Evolutionary conservation across 2,329 filamentous ascomycete genomes (phyloP).

Genomic region (Ascomycota sp.): DNA sequence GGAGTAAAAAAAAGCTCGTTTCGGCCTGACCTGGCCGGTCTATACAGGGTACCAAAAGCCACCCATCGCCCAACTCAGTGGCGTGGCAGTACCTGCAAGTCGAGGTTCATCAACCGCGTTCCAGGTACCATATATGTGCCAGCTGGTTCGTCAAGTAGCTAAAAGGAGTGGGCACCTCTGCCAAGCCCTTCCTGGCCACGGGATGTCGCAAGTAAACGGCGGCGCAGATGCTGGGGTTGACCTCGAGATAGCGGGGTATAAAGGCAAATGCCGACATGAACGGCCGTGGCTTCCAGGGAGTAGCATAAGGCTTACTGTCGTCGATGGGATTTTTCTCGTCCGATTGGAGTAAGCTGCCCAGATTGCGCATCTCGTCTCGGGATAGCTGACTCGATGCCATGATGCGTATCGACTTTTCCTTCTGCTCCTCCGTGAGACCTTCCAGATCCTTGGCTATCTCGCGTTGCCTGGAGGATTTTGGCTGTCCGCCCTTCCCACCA

Average conservation of each 20-base stretch:
- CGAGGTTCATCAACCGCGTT: constrained; percentile 44
- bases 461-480: constrained; percentile 11
- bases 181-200: constrained; percentile 60
- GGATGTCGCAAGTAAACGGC: constrained; percentile 91
- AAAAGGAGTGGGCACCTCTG: constrained; percentile 77
- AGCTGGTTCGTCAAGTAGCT: constrained; percentile 48
- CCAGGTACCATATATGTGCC: constrained; percentile 87
- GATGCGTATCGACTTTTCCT: constrained; percentile 13
- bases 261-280: constrained; percentile 90
- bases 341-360: constrained; percentile 36
- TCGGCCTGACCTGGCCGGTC: no score
- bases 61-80: no score
- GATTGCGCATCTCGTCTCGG: constrained; percentile 29
- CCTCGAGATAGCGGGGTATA: constrained; percentile 86
- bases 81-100: no score
- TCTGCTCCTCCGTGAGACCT: constrained; percentile 12
- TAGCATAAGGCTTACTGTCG: constrained; percentile 61
- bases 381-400: constrained; percentile 15
- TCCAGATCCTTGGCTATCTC: constrained; percentile 15
- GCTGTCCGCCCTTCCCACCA: no score
- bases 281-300: constrained; percentile 71
- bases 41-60: no score
- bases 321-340: constrained; percentile 62
- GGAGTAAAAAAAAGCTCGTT: no score
- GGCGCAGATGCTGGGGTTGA: constrained; percentile 91